Evolutionary conservation across 495 filamentous ascomycete species (phyloP).

Genomic region (Neurospora terricola): DNA sequence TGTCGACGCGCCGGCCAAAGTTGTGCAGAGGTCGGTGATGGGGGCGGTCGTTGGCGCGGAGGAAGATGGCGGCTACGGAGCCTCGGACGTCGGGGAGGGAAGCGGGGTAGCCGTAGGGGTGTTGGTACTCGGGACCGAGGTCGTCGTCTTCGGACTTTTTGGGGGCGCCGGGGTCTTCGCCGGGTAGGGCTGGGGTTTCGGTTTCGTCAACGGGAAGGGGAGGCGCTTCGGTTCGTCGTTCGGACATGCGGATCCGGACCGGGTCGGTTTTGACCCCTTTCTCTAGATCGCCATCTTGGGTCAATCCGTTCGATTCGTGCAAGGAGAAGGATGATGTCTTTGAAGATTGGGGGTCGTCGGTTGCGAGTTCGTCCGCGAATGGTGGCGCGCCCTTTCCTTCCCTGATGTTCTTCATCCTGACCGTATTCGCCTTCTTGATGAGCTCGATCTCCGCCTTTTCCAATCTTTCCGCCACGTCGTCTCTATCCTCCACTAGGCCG

Average conservation of each 20-base stretch:
- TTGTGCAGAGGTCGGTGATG: conserved; percentile 38
- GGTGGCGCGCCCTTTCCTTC: conserved; percentile 6
- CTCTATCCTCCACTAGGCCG: conserved; percentile 48
- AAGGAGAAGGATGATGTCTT: conserved; percentile 8
- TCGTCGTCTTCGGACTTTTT: conserved; percentile 9
- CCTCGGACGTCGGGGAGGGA: conserved; percentile 41
- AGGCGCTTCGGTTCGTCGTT: neutral
- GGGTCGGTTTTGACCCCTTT: neutral
- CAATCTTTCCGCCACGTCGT: conserved; percentile 48
- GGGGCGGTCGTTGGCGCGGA: conserved; percentile 53
- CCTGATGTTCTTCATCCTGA: conserved; percentile 37
- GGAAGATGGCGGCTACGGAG: conserved; percentile 65
- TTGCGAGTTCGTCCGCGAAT: conserved; percentile 21
- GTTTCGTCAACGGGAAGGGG: neutral
- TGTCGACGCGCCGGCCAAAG: conserved; percentile 58
- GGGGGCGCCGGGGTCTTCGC: conserved; percentile 1
- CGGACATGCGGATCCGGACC: neutral
- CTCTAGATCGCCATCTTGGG: neutral
- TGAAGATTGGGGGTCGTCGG: neutral
- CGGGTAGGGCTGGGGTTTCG: neutral
- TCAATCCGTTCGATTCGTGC: neutral
- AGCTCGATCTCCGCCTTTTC: conserved; percentile 58
- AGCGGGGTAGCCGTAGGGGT: conserved; percentile 31
- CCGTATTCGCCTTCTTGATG: conserved; percentile 50
- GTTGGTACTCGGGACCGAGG: conserved; percentile 15